These are phyloP conservation scores for Aspergillus asperescens DNA, from an alignment of 495 filamentous ascomycete genomes.

Conservation along the genomic window DNA sequence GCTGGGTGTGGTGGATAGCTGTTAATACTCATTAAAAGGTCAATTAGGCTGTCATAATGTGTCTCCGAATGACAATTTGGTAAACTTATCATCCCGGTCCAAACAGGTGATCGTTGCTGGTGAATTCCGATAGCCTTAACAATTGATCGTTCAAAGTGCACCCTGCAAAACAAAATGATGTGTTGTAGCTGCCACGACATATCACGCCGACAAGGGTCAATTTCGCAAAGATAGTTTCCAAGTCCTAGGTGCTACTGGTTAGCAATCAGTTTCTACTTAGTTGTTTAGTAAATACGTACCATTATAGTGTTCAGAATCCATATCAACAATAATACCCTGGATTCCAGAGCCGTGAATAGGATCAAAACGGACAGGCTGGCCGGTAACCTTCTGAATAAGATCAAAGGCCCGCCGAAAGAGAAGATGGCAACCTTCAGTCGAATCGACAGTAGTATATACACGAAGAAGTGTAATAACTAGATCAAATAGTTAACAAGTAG, in stretches of 20 bases:
- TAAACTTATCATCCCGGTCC: conserved; percentile 10
- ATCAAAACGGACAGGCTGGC: background rate
- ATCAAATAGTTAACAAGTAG: background rate
- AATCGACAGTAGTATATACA: conserved; percentile 1
- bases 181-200: background rate
- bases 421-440: conserved; percentile 8
- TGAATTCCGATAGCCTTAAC: conserved; percentile 2
- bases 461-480: conserved; percentile 10
- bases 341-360: conserved; percentile 9
- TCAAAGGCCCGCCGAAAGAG: conserved; percentile 4
- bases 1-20: too few relatives aligned
- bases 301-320: conserved; percentile 4
- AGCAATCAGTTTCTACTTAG: background rate
- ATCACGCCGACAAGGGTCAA: conserved; percentile 3
- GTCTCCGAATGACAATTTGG: conserved; percentile 1
- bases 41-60: conserved; percentile 4
- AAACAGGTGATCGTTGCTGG: background rate
- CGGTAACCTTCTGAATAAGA: background rate
- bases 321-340: conserved; percentile 11
- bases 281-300: conserved; percentile 9
- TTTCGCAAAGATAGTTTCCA: conserved; percentile 1
- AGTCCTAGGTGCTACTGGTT: conserved; percentile 7
- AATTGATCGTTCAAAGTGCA: conserved; percentile 4
- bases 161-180: conserved; percentile 4
- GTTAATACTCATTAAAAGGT: conserved; percentile 8